Base-by-base conservation (phyloP, 352 stramenopile genomes). In the Globisporangium recalcitrans region DNA sequence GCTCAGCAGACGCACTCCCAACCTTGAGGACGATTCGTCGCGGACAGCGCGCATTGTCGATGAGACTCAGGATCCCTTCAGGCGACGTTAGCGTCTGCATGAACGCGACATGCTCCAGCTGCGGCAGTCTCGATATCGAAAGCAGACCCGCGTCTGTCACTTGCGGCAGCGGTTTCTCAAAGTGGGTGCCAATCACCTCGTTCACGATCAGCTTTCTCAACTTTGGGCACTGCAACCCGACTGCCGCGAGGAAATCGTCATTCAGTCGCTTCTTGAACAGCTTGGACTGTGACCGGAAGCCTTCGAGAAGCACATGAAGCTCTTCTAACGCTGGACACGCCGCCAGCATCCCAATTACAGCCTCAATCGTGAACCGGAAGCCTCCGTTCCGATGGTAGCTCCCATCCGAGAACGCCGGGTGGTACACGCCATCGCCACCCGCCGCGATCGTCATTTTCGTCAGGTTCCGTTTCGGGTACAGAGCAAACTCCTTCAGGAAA, bases 291-390 rank as follows among this genome's bases (percentile, higher is more conserved):
- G 34, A 42, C 34, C 34, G 34, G 14, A 42, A 42, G 34, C 34
- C 34, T 7, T 42, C 34, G 34, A 42, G 34, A 4, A 42, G 42
- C 48, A 72, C 36, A 8, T 29, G 52, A 10, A 72, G 62, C 19
- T 67, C 51, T 27, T 63, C 52, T 22, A 72, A 48, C 3, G 51
- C 62, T 24, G 56, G 52, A 36, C 63, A 69, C 21, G 56, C 61
- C 1, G 32, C 19, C 1, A 71, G 13, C 8, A 62, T 58, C 14
- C 11, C 26, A 32, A 21, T 36, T 10, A 44, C 57, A 6, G 46
- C 40, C 40, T 52, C 22, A 14, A 46, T 61, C 8, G 53, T 42
- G 32, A 52, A 42, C 31, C 19, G 58, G 31, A 49, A 60, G 11
- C 60, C 40, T 27, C 60, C 49, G 6, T 46, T 10, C 4, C 49